Base-by-base conservation (phyloP, 495 filamentous ascomycete species). In the Sphaerosporella brunnea region DNA sequence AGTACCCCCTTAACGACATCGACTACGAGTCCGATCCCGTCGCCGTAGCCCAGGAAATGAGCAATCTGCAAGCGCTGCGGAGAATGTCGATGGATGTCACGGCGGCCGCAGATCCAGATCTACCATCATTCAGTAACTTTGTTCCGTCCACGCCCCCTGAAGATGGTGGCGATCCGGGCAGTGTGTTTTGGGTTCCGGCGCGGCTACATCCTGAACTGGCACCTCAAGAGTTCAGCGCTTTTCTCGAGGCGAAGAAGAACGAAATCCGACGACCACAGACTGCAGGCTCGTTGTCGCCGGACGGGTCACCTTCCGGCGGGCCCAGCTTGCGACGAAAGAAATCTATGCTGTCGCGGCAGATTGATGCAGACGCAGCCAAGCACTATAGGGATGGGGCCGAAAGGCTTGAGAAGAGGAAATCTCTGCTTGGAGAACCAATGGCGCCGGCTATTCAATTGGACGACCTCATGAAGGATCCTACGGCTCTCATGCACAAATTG, bases 21-120 rank as follows among this genome's bases (percentile, higher is more conserved):
- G 86, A 94, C 67, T 86, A 86, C 61, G 80, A 85, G 63, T 84
- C 82, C 11, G 77, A 88, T 55, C 81, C 92, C 10, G 84, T 80
- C 40, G 88, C 87, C 49, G 84, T 99, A 15, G 85, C 84, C 24
- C 85, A 96, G 61, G 90, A 99, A 66, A 66, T 96, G 37, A 93
- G 79, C 64, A 99, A 96, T 60, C 65, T 99, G 43, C 87, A 94
- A 57, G 90, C 92, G 10, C 74, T 99, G 49, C 78, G 90, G 51
- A 79, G 90, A 48, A 88, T 99, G 83, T 96, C 90, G 13, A 96
- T 99, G 92, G 87, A 95, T 64, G 90, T 93, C 11, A 81, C 82
- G 45, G 82, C 79, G 34, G 75, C 80, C n/a, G 77, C 74, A 46
- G 90, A 99, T 62, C 90, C 90, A 3, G 90, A 99, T 63, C 69